Evolutionary conservation across 768 basidiomycete species (phyloP).

Genomic region (Kwoniella bestiolae): DNA sequence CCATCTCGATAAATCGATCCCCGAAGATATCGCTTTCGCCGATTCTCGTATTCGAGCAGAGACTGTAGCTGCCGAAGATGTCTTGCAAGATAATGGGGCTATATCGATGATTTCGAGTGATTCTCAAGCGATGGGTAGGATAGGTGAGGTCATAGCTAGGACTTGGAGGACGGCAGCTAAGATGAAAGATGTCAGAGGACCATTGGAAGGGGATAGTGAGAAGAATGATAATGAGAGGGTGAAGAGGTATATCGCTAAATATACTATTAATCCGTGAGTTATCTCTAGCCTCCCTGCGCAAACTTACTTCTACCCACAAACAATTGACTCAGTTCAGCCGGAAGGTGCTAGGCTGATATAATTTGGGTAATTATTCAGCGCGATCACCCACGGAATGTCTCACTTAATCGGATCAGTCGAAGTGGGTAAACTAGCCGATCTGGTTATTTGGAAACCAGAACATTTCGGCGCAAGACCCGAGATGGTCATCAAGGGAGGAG

Average conservation of each 20-base stretch:
- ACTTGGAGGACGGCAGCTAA: conserved; percentile 99
- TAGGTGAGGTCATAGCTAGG: conserved; percentile 87
- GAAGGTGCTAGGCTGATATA: background rate
- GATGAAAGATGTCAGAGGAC: conserved; percentile 78
- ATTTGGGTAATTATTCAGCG: conserved; percentile 61
- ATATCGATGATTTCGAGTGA: conserved; percentile 97
- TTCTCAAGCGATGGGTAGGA: conserved; percentile 97
- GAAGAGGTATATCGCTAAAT: conserved; percentile 93
- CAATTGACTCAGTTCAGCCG: too few relatives aligned
- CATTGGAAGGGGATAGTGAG: conserved; percentile 74
- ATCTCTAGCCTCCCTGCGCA: background rate
- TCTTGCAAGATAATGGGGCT: conserved; percentile 87
- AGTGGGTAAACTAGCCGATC: conserved; percentile 82
- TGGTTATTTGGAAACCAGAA: conserved; percentile 94
- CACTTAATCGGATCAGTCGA: conserved; percentile 83
- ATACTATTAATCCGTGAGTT: conserved; percentile 94
- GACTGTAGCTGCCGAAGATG: conserved; percentile 96
- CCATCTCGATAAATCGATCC: conserved; percentile 86
- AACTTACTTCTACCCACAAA: too few relatives aligned
- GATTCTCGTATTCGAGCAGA: conserved; percentile 96
- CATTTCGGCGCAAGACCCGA: conserved; percentile 91
- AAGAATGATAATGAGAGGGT: conserved; percentile 84
- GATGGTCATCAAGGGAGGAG: conserved; percentile 92
- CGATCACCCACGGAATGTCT: conserved; percentile 90
- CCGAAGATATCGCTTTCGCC: conserved; percentile 93